Evolutionary conservation across 2,329 filamentous ascomycete genomes (phyloP).

Genomic region (Alternaria triticina): DNA sequence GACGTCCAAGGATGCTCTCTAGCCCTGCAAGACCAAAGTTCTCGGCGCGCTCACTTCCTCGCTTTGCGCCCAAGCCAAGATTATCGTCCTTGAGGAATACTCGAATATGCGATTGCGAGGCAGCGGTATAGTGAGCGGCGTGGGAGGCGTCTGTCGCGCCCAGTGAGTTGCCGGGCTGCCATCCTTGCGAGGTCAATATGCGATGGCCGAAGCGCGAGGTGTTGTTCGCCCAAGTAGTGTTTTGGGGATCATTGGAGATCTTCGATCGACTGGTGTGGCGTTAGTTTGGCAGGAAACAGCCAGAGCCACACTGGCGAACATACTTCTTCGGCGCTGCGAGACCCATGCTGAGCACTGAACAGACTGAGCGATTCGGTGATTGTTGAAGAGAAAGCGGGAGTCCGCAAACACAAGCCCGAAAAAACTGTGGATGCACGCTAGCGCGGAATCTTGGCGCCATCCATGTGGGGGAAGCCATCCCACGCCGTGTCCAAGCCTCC

Average conservation of each 20-base stretch:
- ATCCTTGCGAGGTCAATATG: conserved; percentile 87
- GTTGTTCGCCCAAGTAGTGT: conserved; percentile 88
- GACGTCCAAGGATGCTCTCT: conserved; percentile 80
- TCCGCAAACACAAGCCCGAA: conserved; percentile 19
- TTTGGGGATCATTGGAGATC: conserved; percentile 91
- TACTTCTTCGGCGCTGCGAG: conserved; percentile 73
- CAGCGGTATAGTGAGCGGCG: conserved; percentile 75
- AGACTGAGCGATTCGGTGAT: conserved; percentile 8
- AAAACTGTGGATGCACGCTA: conserved; percentile 40
- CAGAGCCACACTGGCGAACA: conserved; percentile 18
- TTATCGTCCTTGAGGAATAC: conserved; percentile 89
- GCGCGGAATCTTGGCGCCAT: conserved; percentile 39
- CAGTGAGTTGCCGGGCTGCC: conserved; percentile 83
- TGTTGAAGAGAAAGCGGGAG: conserved; percentile 17
- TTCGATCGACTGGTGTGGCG: conserved; percentile 63
- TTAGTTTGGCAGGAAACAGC: conserved; percentile 15
- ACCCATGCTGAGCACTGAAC: conserved; percentile 61
- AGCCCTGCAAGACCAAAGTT: conserved; percentile 87
- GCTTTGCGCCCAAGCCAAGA: conserved; percentile 83
- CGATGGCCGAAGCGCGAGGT: conserved; percentile 85
- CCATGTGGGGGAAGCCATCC: conserved; percentile 23
- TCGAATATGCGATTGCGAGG: conserved; percentile 84
- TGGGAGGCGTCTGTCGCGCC: conserved; percentile 80
- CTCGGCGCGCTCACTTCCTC: conserved; percentile 70
- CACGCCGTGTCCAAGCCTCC: background rate